Evolutionary conservation across 768 basidiomycete genomes (phyloP).

Genomic region (Psilocybe subaeruginosa): DNA sequence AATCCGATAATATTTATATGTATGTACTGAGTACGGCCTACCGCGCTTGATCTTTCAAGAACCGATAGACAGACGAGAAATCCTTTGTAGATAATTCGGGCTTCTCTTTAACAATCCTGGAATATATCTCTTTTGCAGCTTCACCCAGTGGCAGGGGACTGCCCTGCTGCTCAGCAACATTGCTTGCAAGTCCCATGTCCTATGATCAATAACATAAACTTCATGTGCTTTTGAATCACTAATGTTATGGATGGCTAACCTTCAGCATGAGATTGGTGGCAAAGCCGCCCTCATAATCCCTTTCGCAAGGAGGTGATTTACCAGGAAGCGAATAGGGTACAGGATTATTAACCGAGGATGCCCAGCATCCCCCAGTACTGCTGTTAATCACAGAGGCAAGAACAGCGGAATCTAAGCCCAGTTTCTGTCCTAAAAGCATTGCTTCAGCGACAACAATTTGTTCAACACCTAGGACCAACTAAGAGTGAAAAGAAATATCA

Average conservation of each 20-base stretch:
- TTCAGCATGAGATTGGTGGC: conserved; percentile 85
- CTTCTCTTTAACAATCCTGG: conserved; percentile 48
- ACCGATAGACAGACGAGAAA: conserved; percentile 81
- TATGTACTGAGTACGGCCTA: too few species aligned
- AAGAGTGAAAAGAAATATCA: conserved; percentile 21
- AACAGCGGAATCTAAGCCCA: conserved; percentile 79
- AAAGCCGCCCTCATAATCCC: conserved; percentile 85
- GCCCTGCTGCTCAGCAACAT: conserved; percentile 52
- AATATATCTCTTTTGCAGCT: conserved; percentile 67
- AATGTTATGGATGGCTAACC: conserved; percentile 30
- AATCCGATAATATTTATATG: too few species aligned
- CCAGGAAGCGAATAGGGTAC: conserved; percentile 73
- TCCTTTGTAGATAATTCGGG: conserved; percentile 72
- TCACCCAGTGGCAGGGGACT: conserved; percentile 68
- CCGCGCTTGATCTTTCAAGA: conserved; percentile 40
- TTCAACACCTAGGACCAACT: conserved; percentile 73
- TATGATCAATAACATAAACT: conserved; percentile 27
- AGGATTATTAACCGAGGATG: conserved; percentile 86
- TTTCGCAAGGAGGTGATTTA: conserved; percentile 80
- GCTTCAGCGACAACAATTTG: conserved; percentile 89
- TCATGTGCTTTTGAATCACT: too few species aligned
- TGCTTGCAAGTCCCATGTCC: conserved; percentile 85
- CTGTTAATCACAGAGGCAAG: conserved; percentile 86
- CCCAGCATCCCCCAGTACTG: conserved; percentile 84
- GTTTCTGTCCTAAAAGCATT: conserved; percentile 81